phyloP scores from a whole-genome alignment of 177 flowering plant genomes.

The Tripterygium wilfordii region DNA sequence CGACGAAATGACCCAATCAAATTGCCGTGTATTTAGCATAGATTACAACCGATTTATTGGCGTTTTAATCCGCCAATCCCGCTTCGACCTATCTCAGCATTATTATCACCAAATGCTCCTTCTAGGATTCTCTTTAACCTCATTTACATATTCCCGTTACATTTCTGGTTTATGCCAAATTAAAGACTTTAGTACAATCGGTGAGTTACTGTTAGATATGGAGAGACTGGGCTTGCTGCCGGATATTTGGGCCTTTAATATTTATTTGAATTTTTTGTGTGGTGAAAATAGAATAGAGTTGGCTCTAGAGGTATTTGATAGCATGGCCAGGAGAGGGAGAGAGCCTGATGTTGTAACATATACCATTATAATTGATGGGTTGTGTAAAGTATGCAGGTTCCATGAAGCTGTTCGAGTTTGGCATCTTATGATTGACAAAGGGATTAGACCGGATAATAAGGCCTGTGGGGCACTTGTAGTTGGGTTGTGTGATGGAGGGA shows the following conservation, averaged over 20 bases:
- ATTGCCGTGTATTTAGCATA: slow-evolving; percentile 62
- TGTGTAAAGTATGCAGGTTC: slow-evolving; percentile 44
- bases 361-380: slow-evolving; percentile 61
- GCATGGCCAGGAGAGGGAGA: slow-evolving; percentile 57
- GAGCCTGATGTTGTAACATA: slow-evolving; percentile 83
- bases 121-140: slow-evolving; percentile 63
- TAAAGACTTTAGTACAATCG: slow-evolving; percentile 45
- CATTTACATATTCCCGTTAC: slow-evolving; percentile 84
- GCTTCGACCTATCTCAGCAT: slow-evolving; percentile 62
- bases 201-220: slow-evolving; percentile 60
- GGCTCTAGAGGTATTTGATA: slow-evolving; percentile 48
- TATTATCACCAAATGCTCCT: slow-evolving; percentile 54
- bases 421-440: slow-evolving; percentile 59
- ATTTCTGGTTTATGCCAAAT: slow-evolving; percentile 66
- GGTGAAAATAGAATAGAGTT: slow-evolving; percentile 42
- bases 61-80: slow-evolving; percentile 56
- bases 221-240: slow-evolving; percentile 50
- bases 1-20: slow-evolving; percentile 76
- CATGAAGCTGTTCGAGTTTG: slow-evolving; percentile 64
- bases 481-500: slow-evolving; percentile 59
- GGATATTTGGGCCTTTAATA: slow-evolving; percentile 80
- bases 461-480: slow-evolving; percentile 75
- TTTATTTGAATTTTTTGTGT: slow-evolving; percentile 68
- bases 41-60: slow-evolving; percentile 91
- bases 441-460: slow-evolving; percentile 51